Base-by-base conservation (phyloP, 495 filamentous ascomycete genomes). In the Aspergillus wentii region DNA sequence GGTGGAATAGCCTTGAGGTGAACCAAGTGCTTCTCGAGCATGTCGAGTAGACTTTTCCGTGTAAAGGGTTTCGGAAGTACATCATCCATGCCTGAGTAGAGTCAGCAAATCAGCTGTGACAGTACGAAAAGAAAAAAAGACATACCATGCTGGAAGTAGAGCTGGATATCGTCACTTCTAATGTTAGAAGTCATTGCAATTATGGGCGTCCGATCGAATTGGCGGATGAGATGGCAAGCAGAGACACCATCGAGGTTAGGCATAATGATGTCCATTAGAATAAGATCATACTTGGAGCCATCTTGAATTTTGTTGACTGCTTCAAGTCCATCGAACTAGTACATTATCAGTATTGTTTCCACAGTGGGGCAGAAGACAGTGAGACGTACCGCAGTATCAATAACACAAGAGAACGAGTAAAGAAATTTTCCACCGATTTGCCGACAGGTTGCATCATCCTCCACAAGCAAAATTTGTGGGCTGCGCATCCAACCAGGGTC, bases 231-330 rank as follows among this genome's bases (percentile, higher is more conserved):
- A 53, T 89, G 86, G 32, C 89, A 95, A 17, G 92, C 92, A 8
- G 89, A 94, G 19, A 96, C 88, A 33, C 92, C 92, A 54, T 97
- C 92, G 13, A 98, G 70, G 52, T 91, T 83, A 11, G 92, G 92
- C 91, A 98, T 96, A 43, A 97, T 94, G 49, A 98, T 97, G 65
- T 97, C 94, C 92, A 98, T 98, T 29, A 97, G 75, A 30, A 98
- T 88, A 27, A 98, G 64, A 54, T 97, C 90, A 60, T 94, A 97
- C 22, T 85, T 87, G 13, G 80, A 78, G 11, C 84, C 83, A 21
- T 71, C 67, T 55, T 86, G 88, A 52, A 95, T 82, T 59, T 94
- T 96, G 57, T 86, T 88, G 27, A 96, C 90, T 32, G 92, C 91
- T 61, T 95, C 86, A 35, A 95, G 66, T 9, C 92, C 92, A 63